phyloP scores from a whole-genome alignment of 768 basidiomycete species.

The Wakefieldia striispora region DNA sequence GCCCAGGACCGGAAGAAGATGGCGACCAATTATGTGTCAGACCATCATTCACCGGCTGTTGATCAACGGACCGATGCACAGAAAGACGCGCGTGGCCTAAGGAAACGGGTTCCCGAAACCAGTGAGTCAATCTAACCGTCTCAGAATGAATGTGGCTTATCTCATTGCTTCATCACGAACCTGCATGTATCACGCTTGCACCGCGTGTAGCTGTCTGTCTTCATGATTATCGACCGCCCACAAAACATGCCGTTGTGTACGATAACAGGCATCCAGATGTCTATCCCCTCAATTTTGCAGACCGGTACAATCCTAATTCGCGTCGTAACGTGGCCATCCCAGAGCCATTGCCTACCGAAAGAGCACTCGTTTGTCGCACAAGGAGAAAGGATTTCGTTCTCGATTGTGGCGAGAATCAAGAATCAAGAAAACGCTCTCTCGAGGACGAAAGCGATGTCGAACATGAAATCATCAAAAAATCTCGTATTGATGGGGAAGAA shows the following conservation, averaged over 20 bases:
- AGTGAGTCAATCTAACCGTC: conserved; percentile 36
- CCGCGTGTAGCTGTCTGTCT: conserved; percentile 24
- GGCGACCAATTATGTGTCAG: conserved; percentile 23
- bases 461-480: conserved; percentile 47
- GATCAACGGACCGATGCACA: conserved; percentile 31
- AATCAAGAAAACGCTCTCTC: conserved; percentile 42
- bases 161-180: conserved; percentile 27
- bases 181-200: conserved; percentile 14
- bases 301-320: conserved; percentile 37
- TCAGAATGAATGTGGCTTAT: conserved; percentile 20
- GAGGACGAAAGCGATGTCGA: conserved; percentile 46
- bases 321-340: conserved; percentile 8
- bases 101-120: conserved; percentile 45
- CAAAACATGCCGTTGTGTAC: conserved; percentile 11
- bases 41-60: conserved; percentile 22
- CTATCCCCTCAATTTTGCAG: conserved; percentile 31
- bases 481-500: conserved; percentile 49
- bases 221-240: conserved; percentile 19
- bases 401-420: conserved; percentile 21
- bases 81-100: conserved; percentile 38
- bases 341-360: conserved; percentile 15
- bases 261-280: conserved; percentile 17
- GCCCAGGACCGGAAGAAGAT: conserved; percentile 39
- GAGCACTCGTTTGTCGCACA: conserved; percentile 26
- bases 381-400: conserved; percentile 32